Evolutionary conservation across 169 alveolate species (phyloP).

Genomic region (Plasmodium gonderi): DNA sequence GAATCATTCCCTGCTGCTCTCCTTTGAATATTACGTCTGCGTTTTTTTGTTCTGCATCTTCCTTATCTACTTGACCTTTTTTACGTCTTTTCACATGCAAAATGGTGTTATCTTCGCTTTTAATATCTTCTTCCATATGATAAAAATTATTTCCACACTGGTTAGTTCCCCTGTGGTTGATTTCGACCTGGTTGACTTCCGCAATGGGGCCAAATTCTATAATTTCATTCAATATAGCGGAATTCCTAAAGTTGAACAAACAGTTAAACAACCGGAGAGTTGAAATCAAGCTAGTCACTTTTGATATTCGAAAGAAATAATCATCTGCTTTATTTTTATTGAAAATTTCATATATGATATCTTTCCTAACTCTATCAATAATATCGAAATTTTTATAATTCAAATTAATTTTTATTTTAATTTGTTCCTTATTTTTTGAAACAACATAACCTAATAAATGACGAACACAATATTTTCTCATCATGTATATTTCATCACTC

Average conservation of each 20-base stretch:
- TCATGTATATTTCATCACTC: constrained; percentile 61
- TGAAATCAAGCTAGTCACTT: constrained; percentile 29
- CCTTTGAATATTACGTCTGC: background rate
- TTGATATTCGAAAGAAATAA: constrained; percentile 25
- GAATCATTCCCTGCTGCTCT: background rate
- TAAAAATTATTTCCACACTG: background rate
- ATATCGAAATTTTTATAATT: constrained; percentile 49
- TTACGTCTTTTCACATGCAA: background rate
- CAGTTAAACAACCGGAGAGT: constrained; percentile 38
- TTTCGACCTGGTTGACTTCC: background rate
- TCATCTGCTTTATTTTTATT: background rate
- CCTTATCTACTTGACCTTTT: background rate
- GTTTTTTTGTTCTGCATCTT: background rate
- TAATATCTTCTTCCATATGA: background rate
- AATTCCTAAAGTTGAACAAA: constrained; percentile 44
- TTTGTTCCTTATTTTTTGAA: constrained; percentile 35
- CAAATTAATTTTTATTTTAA: constrained; percentile 40
- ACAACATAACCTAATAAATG: constrained; percentile 68
- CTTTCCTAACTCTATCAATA: constrained; percentile 52
- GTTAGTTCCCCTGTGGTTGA: background rate
- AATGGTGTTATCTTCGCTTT: background rate
- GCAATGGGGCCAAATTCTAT: background rate
- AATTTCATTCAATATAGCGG: constrained; percentile 26
- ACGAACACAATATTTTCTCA: constrained; percentile 69
- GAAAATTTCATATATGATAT: constrained; percentile 51